Base-by-base conservation (phyloP, 2,329 filamentous ascomycete species). In the Venturia aucupariae region DNA sequence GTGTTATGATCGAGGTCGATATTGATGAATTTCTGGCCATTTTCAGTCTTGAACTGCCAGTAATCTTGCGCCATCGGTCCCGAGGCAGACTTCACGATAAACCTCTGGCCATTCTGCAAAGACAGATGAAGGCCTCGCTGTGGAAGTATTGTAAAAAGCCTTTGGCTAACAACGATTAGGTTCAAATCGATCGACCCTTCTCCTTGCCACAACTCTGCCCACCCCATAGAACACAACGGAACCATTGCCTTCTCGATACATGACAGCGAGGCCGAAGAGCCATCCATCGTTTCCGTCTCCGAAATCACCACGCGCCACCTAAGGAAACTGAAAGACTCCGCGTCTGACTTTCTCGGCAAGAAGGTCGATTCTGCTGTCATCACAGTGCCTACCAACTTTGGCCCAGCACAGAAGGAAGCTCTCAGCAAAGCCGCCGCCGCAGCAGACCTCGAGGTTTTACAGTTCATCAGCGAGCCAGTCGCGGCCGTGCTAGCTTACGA, bases 181-280 rank as follows among this genome's bases (percentile, higher is more conserved):
- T 97, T 96, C 84, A 92, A 95, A 81, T 89, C 90, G 69, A 96
- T 99, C 82, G 94, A 99, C 77, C 91, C 93, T 68, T 95, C 91
- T 63, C 90, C 95, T 76, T 92, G 89, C 83, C 93, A 97, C 77
- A 89, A 91, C 71, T 95, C 92, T 65, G 90, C 93, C 65, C 94
- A 97, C 79, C 92, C 94, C 68, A 79, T 90, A 75, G 88, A 95
- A 69, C 78, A 83, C 69, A 84, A 86, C 67, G 86, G 85, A 67
- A 83, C 84, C 65, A 84, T 97, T 67, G 85, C 88, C 66, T 97
- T 99, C 80, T 85, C 85, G 66, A 85, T 97, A 72, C 85, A 89
- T 75, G 93, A 97, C 76, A 87, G 88, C 75, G 74, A 74, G 65
- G 71, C 73, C 35, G 75, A 77, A 51, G 71, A 75, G 66, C 75